phyloP scores from a whole-genome alignment of 352 stramenopile species.

The Phytophthora constricta region DNA sequence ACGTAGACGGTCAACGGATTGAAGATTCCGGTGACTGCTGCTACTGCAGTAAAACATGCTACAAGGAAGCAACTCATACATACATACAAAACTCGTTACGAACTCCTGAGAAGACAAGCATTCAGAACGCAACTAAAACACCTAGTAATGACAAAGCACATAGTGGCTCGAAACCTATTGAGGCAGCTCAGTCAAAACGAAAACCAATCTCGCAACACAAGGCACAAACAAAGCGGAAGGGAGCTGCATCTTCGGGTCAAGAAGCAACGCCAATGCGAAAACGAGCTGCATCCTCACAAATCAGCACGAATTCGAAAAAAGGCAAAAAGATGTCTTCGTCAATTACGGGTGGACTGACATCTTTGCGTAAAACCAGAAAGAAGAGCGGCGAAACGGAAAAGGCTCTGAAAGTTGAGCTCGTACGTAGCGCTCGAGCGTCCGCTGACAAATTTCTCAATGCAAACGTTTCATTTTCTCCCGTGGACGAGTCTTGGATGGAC shows the following conservation, averaged over 20 bases:
- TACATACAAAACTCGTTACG: not conserved
- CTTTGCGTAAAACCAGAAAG: not conserved
- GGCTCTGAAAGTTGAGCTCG: not conserved
- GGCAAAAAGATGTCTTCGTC: too few relatives aligned
- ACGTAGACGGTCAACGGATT: not conserved
- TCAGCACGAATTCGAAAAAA: too few relatives aligned
- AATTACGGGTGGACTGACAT: too few relatives aligned
- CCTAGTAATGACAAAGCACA: not conserved
- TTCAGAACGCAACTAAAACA: not conserved
- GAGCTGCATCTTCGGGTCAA: too few relatives aligned
- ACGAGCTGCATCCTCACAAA: too few relatives aligned
- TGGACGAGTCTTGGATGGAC: constrained; percentile 3
- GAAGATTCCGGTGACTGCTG: not conserved
- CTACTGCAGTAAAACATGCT: not conserved
- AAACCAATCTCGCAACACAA: too few relatives aligned
- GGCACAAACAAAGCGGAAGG: too few relatives aligned
- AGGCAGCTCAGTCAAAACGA: too few relatives aligned
- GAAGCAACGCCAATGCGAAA: too few relatives aligned
- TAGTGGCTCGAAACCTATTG: too few relatives aligned
- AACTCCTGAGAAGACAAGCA: not conserved
- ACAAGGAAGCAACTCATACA: not conserved
- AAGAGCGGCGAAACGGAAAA: not conserved
- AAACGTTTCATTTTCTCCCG: constrained; percentile 4
- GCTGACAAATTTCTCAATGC: not conserved
- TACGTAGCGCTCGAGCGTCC: not conserved